Conservation (phyloP, 768 basidiomycete species). For the Hypsizygus marmoreus region DNA sequence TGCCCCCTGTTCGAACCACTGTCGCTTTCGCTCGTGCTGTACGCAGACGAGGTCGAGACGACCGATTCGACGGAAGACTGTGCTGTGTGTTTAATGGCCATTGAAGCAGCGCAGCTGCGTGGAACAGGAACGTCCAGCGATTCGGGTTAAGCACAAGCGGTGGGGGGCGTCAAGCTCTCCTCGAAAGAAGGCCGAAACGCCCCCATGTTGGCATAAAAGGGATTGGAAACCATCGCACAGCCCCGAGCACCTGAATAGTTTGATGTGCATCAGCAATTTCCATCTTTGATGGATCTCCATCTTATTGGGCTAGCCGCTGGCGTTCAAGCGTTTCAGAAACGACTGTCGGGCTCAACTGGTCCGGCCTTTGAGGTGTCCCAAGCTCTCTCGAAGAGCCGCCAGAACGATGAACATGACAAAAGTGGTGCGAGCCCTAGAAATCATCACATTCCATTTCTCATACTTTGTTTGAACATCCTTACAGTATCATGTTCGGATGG, state of each 20-base stretch:
- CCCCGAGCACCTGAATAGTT: slow-evolving; percentile 13
- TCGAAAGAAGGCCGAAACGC: slow-evolving; percentile 14
- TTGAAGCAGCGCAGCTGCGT: slow-evolving; percentile 26
- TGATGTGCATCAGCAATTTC: slow-evolving; percentile 21
- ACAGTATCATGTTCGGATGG: too few species aligned
- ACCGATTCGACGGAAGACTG: slow-evolving; percentile 30
- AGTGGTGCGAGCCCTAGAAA: too few species aligned
- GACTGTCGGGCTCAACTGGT: too few species aligned
- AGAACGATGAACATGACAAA: too few species aligned
- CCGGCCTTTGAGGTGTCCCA: too few species aligned
- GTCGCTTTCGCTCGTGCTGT: slow-evolving; percentile 15
- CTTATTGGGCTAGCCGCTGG: too few species aligned
- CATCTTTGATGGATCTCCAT: slow-evolving; percentile 16
- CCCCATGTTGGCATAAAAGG: slow-evolving; percentile 15
- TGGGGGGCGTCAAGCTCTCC: slow-evolving; percentile 27
- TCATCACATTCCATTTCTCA: too few species aligned
- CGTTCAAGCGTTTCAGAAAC: slow-evolving; percentile 1
- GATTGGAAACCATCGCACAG: slow-evolving; percentile 24
- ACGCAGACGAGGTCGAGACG: slow-evolving; percentile 20
- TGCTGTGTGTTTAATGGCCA: slow-evolving; percentile 23
- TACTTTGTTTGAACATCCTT: too few species aligned
- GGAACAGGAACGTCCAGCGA: slow-evolving; percentile 28
- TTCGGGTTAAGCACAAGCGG: slow-evolving; percentile 12
- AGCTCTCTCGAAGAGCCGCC: too few species aligned
- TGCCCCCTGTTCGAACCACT: slow-evolving; percentile 18